A percentile compares a stretch with the other conserved stretches of the same genome.
Evolutionary conservation across 164 flowering plant genomes (phyloP).

Genomic region (Cinnamomum micranthum): DNA sequence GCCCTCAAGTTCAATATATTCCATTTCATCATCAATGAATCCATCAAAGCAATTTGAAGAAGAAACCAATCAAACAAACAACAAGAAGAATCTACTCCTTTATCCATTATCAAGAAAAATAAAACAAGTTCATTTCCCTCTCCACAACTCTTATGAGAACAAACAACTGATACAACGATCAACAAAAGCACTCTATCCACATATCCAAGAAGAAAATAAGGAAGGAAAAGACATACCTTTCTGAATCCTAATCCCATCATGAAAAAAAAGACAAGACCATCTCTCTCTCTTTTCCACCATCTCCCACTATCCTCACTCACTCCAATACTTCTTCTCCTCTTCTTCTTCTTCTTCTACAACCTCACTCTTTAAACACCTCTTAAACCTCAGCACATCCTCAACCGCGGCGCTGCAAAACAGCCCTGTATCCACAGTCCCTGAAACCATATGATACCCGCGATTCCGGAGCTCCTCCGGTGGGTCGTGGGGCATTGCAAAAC

Average conservation of each 20-base stretch:
- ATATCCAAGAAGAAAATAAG: background rate
- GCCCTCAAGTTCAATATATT: no score
- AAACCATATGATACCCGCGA: conserved; percentile 78
- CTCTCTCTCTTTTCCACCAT: background rate
- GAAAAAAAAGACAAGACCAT: background rate
- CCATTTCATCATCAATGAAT: no score
- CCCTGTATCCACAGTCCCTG: conserved; percentile 76
- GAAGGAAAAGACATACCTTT: background rate
- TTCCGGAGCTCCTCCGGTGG: conserved; percentile 38
- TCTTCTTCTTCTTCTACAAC: conserved; percentile 25
- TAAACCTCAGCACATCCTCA: conserved; percentile 47
- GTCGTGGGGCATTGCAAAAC: conserved; percentile 79
- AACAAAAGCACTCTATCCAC: background rate
- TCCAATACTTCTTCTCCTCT: conserved; percentile 51
- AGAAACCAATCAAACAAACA: no score
- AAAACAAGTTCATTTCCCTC: no score
- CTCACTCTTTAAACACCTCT: conserved; percentile 38
- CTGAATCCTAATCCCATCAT: background rate
- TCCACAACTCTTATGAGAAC: no score
- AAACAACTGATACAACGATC: no score
- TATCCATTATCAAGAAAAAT: no score
- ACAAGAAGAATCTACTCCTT: no score
- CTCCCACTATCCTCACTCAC: conserved; percentile 34
- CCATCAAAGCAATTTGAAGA: no score
- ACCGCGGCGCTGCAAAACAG: conserved; percentile 64